Evolutionary conservation across 257 asterid genomes (phyloP), one percentile per base, ranked within the genome.

Genomic region (Cinchona pubescens): DNA sequence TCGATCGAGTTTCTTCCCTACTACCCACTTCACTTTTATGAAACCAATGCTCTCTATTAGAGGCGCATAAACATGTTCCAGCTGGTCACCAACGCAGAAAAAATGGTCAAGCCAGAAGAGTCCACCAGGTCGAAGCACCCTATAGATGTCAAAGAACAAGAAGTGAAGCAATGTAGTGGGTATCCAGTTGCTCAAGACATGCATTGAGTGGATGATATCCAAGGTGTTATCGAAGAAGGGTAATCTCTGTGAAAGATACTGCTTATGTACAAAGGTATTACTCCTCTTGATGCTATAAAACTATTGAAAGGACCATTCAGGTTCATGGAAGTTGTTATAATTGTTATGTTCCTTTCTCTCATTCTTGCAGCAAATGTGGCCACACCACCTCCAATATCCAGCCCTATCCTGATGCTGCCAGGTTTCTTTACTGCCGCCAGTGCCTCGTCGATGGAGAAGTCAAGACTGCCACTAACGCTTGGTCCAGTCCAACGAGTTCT

Each of bases 311-410:
- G 96, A 1, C 94, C 94, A 63, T 88, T 86, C 34, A 90, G 77
- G 37, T 90, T 90, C 90, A 92, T 83, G 25, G 93, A 84, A 0
- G 85, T 88, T 56, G 97, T 92, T 21, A 88, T 40, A 1, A 91
- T 85, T 23, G 92, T 90, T 11, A 88, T 69, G 77, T 87, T 86
- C 30, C 86, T 83, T 29, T 88, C 89, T 79, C 83, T 88, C 97
- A 88, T 90, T 64, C 96, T 80, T 37, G 85, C 96, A 0, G 97
- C 94, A 74, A 88, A 91, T 32, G 94, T 91, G 27, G 88, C 96
- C 79, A 81, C 88, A 1, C 96, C 97, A 9, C 96, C 96, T 16
- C 97, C 97, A 30, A 91, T 87, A 78, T 90, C 96, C 14, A 90
- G 90, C 12, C 96, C 96, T 13, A 87, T 86, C 62, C 92, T 80